Base-by-base conservation (phyloP, 2,329 filamentous ascomycete species). In the Sordariomycetes sp. region DNA sequence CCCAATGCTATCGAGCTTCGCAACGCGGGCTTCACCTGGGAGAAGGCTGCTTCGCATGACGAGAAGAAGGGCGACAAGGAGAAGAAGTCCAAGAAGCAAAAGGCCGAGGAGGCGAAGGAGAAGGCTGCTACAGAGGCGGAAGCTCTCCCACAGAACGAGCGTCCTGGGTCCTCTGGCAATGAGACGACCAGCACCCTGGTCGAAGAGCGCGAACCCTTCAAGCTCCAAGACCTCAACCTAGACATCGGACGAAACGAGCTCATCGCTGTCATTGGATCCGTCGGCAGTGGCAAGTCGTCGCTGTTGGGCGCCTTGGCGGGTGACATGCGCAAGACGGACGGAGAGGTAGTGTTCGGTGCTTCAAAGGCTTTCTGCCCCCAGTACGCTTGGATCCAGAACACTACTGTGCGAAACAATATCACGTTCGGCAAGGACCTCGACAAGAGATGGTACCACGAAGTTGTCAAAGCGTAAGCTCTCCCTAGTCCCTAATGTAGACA, bases 311-410 rank as follows among this genome's bases (percentile, higher is more conserved):
- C 90, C 1, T 63, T 98, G 30, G 90, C 88, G 1, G 90, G 92
- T 17, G 90, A 96, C 43, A 96, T 96, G 90, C 78, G 87, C 29
- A 82, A 81, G 54, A 93, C 84, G 0, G 63, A 61, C 4, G 87
- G 87, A 9, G 70, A 81, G 24, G 72, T 93, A 6, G 71, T 75
- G 0, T 72, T 92, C 45, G 85, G 88, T 26, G 86, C 86, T 0
- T 80, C 78, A 4, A 71, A 88, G 41, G 86, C 90, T 0, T 95
- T 94, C 48, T 96, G 92, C 44, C 90, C 90, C 0, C 90, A 98
- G 53, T 94, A 94, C 50, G 86, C 92, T 0, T 98, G 92, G 92
- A 94, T 98, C 32, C 90, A 96, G 52, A 96, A 96, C 49, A 72
- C 86, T 0, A 85, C 82, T 1, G 73, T 96, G 4, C 79, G 77